Evolutionary conservation across 129 eudicot species (phyloP).

Genomic region (Ambrosia trifida): DNA sequence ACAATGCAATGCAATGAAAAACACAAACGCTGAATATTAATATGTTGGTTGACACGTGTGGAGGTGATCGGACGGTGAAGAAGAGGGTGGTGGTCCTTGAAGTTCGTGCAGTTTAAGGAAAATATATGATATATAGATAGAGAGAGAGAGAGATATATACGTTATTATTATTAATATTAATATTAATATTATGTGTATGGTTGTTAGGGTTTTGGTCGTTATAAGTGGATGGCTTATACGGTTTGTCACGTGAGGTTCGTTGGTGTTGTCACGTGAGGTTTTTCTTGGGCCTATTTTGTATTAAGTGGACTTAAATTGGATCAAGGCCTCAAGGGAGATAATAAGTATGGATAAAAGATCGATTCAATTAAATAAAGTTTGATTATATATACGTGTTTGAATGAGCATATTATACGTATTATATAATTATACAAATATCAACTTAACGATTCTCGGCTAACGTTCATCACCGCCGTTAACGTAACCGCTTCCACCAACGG

Average conservation of each 20-base stretch:
- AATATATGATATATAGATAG: constrained; percentile 13
- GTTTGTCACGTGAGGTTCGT: constrained; percentile 25
- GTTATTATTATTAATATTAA: background rate
- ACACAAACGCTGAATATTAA: background rate
- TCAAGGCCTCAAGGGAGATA: too few species aligned
- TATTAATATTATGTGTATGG: too few species aligned
- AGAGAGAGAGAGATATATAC: background rate
- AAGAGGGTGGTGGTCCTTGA: constrained; percentile 21
- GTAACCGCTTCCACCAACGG: too few species aligned
- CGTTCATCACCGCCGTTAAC: too few species aligned
- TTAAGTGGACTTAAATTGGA: constrained; percentile 11
- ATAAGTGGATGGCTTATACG: constrained; percentile 9
- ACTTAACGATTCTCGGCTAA: too few species aligned
- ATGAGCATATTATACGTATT: too few species aligned
- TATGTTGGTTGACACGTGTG: constrained; percentile 28
- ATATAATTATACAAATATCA: too few species aligned
- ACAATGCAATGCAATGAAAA: constrained; percentile 1
- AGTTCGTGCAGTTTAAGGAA: constrained; percentile 22
- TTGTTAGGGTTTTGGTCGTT: constrained; percentile 38
- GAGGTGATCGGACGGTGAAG: constrained; percentile 35
- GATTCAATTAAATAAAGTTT: too few species aligned
- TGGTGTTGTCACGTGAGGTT: constrained; percentile 25
- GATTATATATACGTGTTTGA: too few species aligned
- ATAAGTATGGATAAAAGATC: too few species aligned
- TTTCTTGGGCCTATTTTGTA: background rate